phyloP scores from a whole-genome alignment of 805 yeast genomes.

The Lachancea nothofagi region DNA sequence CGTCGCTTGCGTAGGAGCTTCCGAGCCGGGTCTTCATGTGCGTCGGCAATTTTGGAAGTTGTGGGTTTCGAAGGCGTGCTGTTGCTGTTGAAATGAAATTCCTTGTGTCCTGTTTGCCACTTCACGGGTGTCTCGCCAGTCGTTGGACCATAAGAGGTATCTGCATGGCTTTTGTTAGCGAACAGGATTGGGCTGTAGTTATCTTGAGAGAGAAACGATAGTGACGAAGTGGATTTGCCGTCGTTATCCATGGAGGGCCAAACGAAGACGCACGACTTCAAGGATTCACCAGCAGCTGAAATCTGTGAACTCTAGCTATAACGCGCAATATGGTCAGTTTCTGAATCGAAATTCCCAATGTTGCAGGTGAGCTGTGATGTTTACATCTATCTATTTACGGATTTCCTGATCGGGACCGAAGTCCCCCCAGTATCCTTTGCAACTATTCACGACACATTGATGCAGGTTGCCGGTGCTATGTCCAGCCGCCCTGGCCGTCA shows the following conservation, averaged over 20 bases:
- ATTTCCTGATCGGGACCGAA: constrained; percentile 7
- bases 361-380: not conserved
- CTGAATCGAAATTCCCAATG: too few species aligned
- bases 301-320: too few species aligned
- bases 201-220: constrained; percentile 8
- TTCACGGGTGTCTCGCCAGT: constrained; percentile 15
- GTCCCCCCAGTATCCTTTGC: not conserved
- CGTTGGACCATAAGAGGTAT: constrained; percentile 3
- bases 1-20: constrained; percentile 8
- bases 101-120: constrained; percentile 27
- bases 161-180: constrained; percentile 5
- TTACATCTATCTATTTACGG: not conserved
- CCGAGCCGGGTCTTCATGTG: constrained; percentile 6
- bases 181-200: not conserved
- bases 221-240: constrained; percentile 6
- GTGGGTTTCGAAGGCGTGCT: constrained; percentile 28
- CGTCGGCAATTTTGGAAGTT: constrained; percentile 13
- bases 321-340: too few species aligned
- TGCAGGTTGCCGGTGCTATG: too few species aligned
- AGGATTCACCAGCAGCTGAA: too few species aligned
- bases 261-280: too few species aligned
- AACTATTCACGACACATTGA: not conserved
- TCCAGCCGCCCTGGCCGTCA: too few species aligned
- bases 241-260: constrained; percentile 5
- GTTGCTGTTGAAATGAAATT: constrained; percentile 28